A percentile compares a stretch with the other conserved stretches of the same genome.
These are phyloP conservation scores for Aspergillus tamarii DNA, from an alignment of 2,329 filamentous ascomycete genomes.

Conservation along the genomic window DNA sequence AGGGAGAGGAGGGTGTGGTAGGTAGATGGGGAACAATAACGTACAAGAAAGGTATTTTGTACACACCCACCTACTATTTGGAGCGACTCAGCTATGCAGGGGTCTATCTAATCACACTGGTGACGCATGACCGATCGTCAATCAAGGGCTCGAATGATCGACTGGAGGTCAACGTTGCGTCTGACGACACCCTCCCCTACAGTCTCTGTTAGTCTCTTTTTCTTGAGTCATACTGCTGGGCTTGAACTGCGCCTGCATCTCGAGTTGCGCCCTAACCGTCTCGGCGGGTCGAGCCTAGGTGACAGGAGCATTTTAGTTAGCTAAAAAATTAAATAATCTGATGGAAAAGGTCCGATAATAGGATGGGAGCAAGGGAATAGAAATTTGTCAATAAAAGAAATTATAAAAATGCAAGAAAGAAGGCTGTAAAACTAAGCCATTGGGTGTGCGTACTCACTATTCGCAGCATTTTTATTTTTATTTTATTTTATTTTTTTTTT, in stretches of 20 bases:
- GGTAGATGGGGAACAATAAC: neutral
- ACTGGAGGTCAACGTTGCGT: conserved; percentile 10
- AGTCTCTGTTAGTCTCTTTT: neutral
- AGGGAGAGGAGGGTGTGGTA: neutral
- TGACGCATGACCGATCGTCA: conserved; percentile 12
- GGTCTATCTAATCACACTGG: conserved; percentile 2
- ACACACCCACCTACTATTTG: neutral
- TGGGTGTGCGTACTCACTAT: neutral
- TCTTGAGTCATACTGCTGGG: conserved; percentile 6
- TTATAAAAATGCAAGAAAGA: neutral
- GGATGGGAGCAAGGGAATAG: neutral
- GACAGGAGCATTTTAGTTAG: neutral
- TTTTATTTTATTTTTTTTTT: no score
- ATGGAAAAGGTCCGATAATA: neutral
- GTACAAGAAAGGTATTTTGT: neutral
- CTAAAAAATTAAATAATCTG: neutral
- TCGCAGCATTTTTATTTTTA: no score
- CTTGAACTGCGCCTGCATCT: conserved; percentile 6
- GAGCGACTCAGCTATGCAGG: neutral
- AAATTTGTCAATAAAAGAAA: neutral
- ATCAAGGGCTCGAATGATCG: conserved; percentile 11
- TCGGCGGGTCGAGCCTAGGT: conserved; percentile 8
- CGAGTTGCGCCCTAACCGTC: conserved; percentile 8
- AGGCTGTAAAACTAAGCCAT: neutral
- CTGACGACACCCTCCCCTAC: conserved; percentile 9